Evolutionary conservation across 2,329 filamentous ascomycete genomes (phyloP).

Genomic region (Colletotrichum incanum): DNA sequence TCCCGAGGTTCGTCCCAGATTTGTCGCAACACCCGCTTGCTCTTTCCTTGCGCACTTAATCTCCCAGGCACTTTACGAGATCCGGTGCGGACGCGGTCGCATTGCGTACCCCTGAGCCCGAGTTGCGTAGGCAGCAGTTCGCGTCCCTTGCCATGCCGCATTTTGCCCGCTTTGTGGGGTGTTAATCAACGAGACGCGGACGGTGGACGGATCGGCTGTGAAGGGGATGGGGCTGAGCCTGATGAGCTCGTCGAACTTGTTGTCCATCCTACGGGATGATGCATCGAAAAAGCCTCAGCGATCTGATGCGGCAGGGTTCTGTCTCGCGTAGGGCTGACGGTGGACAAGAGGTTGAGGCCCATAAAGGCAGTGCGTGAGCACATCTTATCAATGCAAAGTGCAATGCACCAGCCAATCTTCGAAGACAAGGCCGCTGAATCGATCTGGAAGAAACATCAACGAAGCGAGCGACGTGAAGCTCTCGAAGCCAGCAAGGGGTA

Average conservation of each 20-base stretch:
- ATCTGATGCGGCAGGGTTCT: not conserved
- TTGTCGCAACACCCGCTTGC: not conserved
- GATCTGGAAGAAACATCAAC: not conserved
- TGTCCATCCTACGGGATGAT: not conserved
- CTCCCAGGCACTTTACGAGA: not conserved
- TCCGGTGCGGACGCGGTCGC: slow-evolving; percentile 3
- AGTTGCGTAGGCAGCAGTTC: slow-evolving; percentile 9
- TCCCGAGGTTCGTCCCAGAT: not conserved
- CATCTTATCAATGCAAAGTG: not conserved
- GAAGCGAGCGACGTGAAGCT: not conserved
- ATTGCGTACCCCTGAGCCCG: slow-evolving; percentile 6
- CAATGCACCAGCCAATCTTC: not conserved
- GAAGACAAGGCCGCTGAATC: not conserved
- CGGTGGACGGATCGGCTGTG: not conserved
- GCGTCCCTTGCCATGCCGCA: not conserved
- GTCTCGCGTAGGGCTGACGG: not conserved
- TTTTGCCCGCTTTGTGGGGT: not conserved
- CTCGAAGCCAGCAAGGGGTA: not conserved
- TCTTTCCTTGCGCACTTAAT: slow-evolving; percentile 3
- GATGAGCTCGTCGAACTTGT: not conserved
- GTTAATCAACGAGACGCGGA: not conserved
- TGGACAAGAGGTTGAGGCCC: not conserved
- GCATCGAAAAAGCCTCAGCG: not conserved
- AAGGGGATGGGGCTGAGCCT: not conserved
- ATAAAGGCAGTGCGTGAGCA: not conserved